Conservation (phyloP, 106 monocot genomes). For the Acorus calamus region DNA sequence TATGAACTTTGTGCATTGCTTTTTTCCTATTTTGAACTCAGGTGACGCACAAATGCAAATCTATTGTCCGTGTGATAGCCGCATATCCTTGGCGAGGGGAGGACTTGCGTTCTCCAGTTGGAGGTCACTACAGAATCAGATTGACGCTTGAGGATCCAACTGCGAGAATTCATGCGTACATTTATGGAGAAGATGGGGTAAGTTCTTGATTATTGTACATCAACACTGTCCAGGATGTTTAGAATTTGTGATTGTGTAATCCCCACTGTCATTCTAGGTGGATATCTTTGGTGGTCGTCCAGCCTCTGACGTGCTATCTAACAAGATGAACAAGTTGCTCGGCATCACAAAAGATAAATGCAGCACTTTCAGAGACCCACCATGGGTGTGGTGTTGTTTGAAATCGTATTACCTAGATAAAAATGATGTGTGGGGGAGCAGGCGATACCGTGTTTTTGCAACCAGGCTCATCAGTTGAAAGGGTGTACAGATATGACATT, state of each 20-base stretch:
- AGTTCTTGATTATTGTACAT: background rate
- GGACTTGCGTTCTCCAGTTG: slow-evolving; percentile 15
- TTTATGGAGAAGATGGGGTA: slow-evolving; percentile 57
- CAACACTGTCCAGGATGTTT: too few relatives aligned
- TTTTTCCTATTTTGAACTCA: slow-evolving; percentile 10
- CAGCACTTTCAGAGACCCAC: slow-evolving; percentile 27
- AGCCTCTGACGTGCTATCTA: slow-evolving; percentile 13
- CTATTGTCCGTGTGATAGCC: slow-evolving; percentile 57
- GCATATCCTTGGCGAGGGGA: slow-evolving; percentile 44
- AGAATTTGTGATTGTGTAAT: too few relatives aligned
- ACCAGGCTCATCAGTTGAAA: slow-evolving; percentile 29
- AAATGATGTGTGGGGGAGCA: slow-evolving; percentile 36
- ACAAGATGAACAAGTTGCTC: slow-evolving; percentile 50
- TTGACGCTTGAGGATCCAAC: slow-evolving; percentile 84
- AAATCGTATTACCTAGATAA: slow-evolving; percentile 43
- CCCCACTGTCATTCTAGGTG: slow-evolving; percentile 17
- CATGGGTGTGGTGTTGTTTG: slow-evolving; percentile 59
- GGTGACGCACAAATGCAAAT: slow-evolving; percentile 49
- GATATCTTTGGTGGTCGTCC: slow-evolving; percentile 48
- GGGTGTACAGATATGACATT: too few relatives aligned
- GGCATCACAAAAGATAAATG: slow-evolving; percentile 27
- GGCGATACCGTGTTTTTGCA: slow-evolving; percentile 30
- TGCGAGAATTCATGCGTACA: slow-evolving; percentile 67
- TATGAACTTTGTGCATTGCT: background rate
- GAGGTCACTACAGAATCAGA: slow-evolving; percentile 30